Base-by-base conservation (phyloP, 371 early-diverging fungal genomes). In the Polyrhizophydium stewartii region DNA sequence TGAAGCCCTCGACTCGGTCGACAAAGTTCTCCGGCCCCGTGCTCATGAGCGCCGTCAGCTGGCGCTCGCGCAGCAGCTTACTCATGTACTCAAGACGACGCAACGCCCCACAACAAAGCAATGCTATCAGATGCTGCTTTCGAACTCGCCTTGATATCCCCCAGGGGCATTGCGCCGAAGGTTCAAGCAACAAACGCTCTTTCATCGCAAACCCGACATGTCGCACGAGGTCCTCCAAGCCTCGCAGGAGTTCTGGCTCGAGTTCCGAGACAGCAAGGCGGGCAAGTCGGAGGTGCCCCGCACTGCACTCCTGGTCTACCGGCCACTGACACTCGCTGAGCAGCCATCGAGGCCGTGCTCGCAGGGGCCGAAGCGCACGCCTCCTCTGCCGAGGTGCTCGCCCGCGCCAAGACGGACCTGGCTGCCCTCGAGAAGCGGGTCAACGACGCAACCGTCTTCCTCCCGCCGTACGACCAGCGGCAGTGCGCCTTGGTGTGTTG, bases 401-500 rank as follows among this genome's bases (percentile, higher is more conserved):
- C 49, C 7, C 35, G 13, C 7, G 49, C 28, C 49, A 47, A 47
- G 49, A 10, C 49, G 9, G 49, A 47, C 28, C 16, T 65, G 1
- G 35, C 45, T 24, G 60, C 63, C 1, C 76, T 88, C 9, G 84
- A 85, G 50, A 81, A 84, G 57, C 51, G 63, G 12, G 58, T 86
- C 16, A 84, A 84, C 9, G 74, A 81, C 32, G 83, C 85, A 13
- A 75, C 78, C 12, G 58, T 70, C 0, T 78, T 68, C 65, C 76
- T 86, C 47, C 83, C 86, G 2, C 67, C 78, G 7, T 85, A 80
- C 55, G 87, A 87, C 55, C 77, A 78, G 51, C 78, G 86, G 0
- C 76, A 83, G 41, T 86, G 76, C 62, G 66, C 68, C 16, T 27
- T 66, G 59, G 83, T 80, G 68, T 56, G 68, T 38, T 32, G 7